Base-by-base conservation (phyloP, 306 rosid species). In the Cyclanthera cordifolia region DNA sequence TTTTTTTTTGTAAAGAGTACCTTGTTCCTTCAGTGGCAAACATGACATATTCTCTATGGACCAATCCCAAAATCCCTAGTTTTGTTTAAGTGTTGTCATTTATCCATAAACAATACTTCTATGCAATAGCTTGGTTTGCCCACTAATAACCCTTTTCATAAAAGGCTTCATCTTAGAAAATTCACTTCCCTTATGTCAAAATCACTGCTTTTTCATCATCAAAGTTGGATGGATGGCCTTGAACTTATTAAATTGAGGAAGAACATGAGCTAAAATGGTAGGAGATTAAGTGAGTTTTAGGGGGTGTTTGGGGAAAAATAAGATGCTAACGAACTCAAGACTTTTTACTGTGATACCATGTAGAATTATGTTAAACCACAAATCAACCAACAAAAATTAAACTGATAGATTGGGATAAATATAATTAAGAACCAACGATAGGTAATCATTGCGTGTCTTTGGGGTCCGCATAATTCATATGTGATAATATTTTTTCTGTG, bases 1-100 rank as follows among this genome's bases (percentile, higher is more conserved):
- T 10, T 61, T 61, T n/a, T n/a, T n/a, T 32, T 61, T 59, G 43
- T 59, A 32, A n/a, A 59, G 49, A 60, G 50, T 37, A 60, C 37
- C 67, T 60, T 60, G 67, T 27, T 60, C 48, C 67, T 60, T 60
- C 9, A 37, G 67, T 60, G 67, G 67, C 67, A 60, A 60, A 60
- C 67, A 60, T 60, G 17, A 60, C 67, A 60, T 60, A 60, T 60
- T 60, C 67, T 37, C 28, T 10, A 19, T 60, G 49, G 49, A 60
- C 67, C 67, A 60, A 60, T 19, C 67, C 67, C 47, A 37, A 60
- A 27, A 37, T 60, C 49, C 49, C 49, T 60, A 60, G 37, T 60
- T 60, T 60, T 60, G 67, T 60, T 60, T 60, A 37, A 37, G 50
- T 60, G 69, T 27, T 39, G 69, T 41, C 69, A 63, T 41, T 41